Percentiles rank a stretch among this genome's conserved stretches.
phyloP scores from a whole-genome alignment of 1,284 basidiomycete genomes.

The Heimioporus retisporus region DNA sequence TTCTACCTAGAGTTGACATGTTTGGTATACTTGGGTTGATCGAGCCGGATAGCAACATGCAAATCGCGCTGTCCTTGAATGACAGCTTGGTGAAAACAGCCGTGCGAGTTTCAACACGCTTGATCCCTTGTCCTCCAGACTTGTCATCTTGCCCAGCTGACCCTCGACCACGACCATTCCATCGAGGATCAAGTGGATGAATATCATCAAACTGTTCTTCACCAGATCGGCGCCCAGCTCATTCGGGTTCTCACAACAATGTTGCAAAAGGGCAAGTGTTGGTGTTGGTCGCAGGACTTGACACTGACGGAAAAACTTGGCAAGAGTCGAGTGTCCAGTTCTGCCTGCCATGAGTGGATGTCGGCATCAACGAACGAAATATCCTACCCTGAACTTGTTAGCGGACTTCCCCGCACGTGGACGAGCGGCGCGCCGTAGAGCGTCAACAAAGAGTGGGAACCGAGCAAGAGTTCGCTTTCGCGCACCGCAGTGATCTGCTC shows the following conservation, averaged over 20 bases:
- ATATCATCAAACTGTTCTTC: conserved; percentile 99
- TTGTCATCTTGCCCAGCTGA: conserved; percentile 99
- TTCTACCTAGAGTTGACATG: no score
- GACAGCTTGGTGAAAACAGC: conserved; percentile 95
- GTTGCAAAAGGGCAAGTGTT: conserved; percentile 93
- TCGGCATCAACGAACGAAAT: neutral
- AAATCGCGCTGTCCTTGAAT: conserved; percentile 99
- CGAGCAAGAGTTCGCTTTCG: conserved; percentile 92
- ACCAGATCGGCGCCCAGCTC: conserved; percentile 90
- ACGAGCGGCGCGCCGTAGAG: conserved; percentile 93
- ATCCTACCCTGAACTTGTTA: conserved; percentile 82
- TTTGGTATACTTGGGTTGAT: no score
- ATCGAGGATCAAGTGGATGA: conserved; percentile 97
- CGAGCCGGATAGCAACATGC: conserved; percentile 69
- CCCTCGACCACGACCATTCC: conserved; percentile 99
- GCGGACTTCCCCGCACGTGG: conserved; percentile 90
- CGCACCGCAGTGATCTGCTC: conserved; percentile 88
- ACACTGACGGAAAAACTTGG: conserved; percentile 97
- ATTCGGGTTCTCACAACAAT: conserved; percentile 97
- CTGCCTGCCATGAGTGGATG: conserved; percentile 79
- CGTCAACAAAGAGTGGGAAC: conserved; percentile 83
- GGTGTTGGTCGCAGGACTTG: conserved; percentile 93
- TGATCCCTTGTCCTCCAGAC: conserved; percentile 91
- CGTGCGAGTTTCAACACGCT: conserved; percentile 95
- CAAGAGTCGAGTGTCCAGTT: conserved; percentile 91